Evolutionary conservation across 2,329 filamentous ascomycete genomes (phyloP).

Genomic region (Gaeumannomyces tritici): DNA sequence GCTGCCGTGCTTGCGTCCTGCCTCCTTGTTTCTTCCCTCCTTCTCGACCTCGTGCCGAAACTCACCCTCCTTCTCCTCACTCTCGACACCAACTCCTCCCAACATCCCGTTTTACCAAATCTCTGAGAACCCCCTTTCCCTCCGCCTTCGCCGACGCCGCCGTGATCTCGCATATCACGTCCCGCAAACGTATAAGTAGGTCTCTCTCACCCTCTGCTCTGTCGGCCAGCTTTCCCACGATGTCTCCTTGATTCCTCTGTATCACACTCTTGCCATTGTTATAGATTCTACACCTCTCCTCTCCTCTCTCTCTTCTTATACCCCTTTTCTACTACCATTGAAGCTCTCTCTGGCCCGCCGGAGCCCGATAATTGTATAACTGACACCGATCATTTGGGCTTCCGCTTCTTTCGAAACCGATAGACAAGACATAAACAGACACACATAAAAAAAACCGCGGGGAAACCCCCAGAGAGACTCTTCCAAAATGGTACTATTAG

Average conservation of each 20-base stretch:
- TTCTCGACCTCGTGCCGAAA: background rate
- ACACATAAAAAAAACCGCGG: too few species aligned
- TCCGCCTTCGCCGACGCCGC: too few species aligned
- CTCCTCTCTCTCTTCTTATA: background rate
- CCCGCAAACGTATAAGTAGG: too few species aligned
- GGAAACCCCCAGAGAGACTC: too few species aligned
- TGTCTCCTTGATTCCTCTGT: background rate
- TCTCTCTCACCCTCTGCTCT: background rate
- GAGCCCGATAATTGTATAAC: background rate
- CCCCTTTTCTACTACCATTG: background rate
- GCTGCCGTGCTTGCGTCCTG: too few species aligned
- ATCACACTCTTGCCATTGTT: too few species aligned
- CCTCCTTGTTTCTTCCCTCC: too few species aligned
- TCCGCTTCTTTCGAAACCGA: background rate
- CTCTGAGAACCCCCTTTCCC: too few species aligned
- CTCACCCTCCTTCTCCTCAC: background rate
- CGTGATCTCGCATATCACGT: too few species aligned
- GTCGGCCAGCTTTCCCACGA: background rate
- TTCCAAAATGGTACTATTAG: conserved; percentile 14
- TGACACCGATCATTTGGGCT: background rate
- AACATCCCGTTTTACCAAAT: too few species aligned
- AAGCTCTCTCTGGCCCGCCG: background rate
- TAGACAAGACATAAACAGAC: background rate
- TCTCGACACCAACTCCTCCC: too few species aligned
- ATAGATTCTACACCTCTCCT: too few species aligned